Conservation (phyloP, 306 rosid genomes). For the Delonix regia region DNA sequence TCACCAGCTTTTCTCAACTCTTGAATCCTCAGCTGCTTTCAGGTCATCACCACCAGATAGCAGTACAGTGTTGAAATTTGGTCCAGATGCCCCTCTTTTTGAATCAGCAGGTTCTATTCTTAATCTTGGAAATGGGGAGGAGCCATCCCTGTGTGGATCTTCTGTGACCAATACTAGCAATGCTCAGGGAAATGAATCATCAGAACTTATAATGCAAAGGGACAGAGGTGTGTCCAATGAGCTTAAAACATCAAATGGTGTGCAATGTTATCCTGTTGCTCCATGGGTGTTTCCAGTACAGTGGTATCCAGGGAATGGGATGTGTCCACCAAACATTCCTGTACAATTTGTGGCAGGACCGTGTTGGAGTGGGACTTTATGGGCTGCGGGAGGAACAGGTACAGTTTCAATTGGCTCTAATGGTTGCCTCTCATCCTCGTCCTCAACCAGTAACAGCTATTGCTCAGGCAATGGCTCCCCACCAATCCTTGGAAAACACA, state of each 20-base stretch:
- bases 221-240: slow-evolving; percentile 4
- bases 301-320: background rate
- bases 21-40: slow-evolving; percentile 39
- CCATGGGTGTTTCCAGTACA: slow-evolving; percentile 48
- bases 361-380: slow-evolving; percentile 30
- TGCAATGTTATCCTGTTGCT: slow-evolving; percentile 48
- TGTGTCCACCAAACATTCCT: slow-evolving; percentile 25
- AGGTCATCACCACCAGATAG: slow-evolving; percentile 35
- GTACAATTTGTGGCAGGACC: slow-evolving; percentile 56
- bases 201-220: background rate
- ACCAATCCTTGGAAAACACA: slow-evolving; percentile 59
- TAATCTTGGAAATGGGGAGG: slow-evolving; percentile 46
- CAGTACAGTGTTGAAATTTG: slow-evolving; percentile 54
- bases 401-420: slow-evolving; percentile 46
- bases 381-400: slow-evolving; percentile 17
- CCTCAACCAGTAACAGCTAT: slow-evolving; percentile 49
- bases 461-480: slow-evolving; percentile 47
- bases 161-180: slow-evolving; percentile 40
- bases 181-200: slow-evolving; percentile 36
- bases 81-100: slow-evolving; percentile 37
- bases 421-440: slow-evolving; percentile 49
- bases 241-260: slow-evolving; percentile 28
- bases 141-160: slow-evolving; percentile 50
- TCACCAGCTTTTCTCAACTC: slow-evolving; percentile 41
- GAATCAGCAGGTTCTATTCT: slow-evolving; percentile 50